Conservation (phyloP, 495 filamentous ascomycete genomes). For the Penicillium waksmanii region DNA sequence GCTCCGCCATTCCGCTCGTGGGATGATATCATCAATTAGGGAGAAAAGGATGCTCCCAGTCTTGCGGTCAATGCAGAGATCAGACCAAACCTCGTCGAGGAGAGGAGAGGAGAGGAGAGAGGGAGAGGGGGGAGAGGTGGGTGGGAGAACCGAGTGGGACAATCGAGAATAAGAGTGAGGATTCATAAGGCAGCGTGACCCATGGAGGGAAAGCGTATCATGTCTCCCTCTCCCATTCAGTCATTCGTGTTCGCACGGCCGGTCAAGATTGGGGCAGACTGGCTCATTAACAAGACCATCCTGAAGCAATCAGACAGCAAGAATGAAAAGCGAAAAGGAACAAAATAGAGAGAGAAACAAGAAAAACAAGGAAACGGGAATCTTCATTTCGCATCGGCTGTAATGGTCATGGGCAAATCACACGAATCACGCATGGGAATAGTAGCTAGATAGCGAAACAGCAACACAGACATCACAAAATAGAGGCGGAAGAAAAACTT, state of each 20-base stretch:
- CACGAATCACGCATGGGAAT: conserved; percentile 44
- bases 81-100: conserved; percentile 5
- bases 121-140: neutral
- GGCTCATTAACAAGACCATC: conserved; percentile 16
- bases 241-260: conserved; percentile 23
- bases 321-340: conserved; percentile 15
- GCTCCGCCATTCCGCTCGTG: conserved; percentile 4
- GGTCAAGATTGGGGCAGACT: conserved; percentile 9
- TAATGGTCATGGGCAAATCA: conserved; percentile 47
- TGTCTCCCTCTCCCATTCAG: conserved; percentile 21
- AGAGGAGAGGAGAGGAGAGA: conserved; percentile 6
- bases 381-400: conserved; percentile 45
- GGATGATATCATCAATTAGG: conserved; percentile 2
- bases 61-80: conserved; percentile 13
- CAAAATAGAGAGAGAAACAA: conserved; percentile 18
- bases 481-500: conserved; percentile 39
- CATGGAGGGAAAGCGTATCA: conserved; percentile 11
- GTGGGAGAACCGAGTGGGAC: neutral
- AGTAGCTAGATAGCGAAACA: conserved; percentile 41
- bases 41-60: conserved; percentile 7
- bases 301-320: conserved; percentile 21
- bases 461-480: conserved; percentile 22
- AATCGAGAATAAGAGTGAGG: neutral
- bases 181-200: conserved; percentile 10
- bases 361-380: conserved; percentile 27